Base-by-base conservation (phyloP, 169 alveolate genomes). In the Plasmodium gonderi region DNA sequence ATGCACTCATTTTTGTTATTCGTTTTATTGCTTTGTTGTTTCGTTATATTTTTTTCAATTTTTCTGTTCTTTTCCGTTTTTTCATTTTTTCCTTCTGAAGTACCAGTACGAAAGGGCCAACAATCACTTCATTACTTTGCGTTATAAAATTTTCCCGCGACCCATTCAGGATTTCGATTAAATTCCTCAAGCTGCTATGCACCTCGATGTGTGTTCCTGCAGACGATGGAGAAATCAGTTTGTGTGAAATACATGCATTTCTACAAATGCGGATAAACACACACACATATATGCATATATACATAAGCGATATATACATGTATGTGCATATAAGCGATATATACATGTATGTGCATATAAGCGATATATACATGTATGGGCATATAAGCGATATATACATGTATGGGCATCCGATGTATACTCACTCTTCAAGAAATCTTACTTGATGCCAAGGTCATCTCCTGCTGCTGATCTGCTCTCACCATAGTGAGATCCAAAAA, bases 81-180 rank as follows among this genome's bases (percentile, higher is more conserved):
- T n/a, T 47, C 47, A 4, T 20, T 6, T 45, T 23, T 42, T 44
- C 31, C 44, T 42, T 42, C 72, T 78, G 7, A n/a, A 4, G 72
- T 60, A 82, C 93, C 79, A 87, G 45, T 20, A 87, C 93, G 42
- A 87, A 87, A 1, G 93, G 93, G 9, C 93, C 93, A 36, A 87
- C 90, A 1, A 87, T 29, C 17, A 87, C 78, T 36, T 87, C 93
- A 31, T 47, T 23, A n/a, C 36, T 51, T 3, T 87, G 79, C 68
- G 36, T 42, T 40, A 87, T 49, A 3, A 31, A 17, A n/a, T 49
- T 87, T 60, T 45, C 8, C 12, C 33, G 17, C 49, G 78, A 17
- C 45, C 47, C 20, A 42, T 42, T 60, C 80, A 51, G 12, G 42
- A 9, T 33, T 0, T 51, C 64, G 33, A 87, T 45, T 9, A 87